phyloP scores from a whole-genome alignment of 1,284 basidiomycete species.

The Ceratorhiza oryzae-sativae region DNA sequence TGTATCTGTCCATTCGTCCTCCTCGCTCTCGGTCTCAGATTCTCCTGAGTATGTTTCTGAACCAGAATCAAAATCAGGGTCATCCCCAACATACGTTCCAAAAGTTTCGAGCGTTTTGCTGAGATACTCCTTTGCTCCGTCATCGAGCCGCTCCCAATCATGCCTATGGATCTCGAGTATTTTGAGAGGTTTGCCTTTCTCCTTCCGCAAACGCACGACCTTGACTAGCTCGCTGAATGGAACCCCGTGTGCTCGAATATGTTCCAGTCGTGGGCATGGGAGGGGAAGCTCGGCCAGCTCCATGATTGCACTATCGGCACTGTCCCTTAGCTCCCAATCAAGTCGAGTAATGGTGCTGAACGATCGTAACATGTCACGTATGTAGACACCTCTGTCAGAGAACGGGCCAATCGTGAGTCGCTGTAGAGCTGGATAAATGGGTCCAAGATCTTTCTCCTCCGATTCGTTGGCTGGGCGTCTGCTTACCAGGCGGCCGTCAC shows the following conservation, averaged over 20 bases:
- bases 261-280: conserved; percentile 4
- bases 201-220: not conserved
- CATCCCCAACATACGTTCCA: conserved; percentile 6
- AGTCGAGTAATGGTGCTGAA: not conserved
- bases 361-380: not conserved
- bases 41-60: not conserved
- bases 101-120: not conserved
- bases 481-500: not conserved
- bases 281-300: not conserved
- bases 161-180: conserved; percentile 5
- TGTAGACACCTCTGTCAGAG: not conserved
- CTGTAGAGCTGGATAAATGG: conserved; percentile 10
- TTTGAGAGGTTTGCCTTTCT: conserved; percentile 9
- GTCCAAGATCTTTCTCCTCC: not conserved
- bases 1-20: not conserved
- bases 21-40: not conserved
- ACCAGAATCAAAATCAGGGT: not conserved
- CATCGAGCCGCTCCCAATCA: not conserved
- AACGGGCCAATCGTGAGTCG: conserved; percentile 12
- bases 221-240: not conserved
- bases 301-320: not conserved
- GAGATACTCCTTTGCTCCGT: not conserved
- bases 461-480: not conserved
- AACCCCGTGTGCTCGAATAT: conserved; percentile 11
- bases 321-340: not conserved